A percentile compares a stretch with the other conserved stretches of the same genome.
Evolutionary conservation across 2,329 filamentous ascomycete genomes (phyloP).

Genomic region (Cladosporium colombiae): DNA sequence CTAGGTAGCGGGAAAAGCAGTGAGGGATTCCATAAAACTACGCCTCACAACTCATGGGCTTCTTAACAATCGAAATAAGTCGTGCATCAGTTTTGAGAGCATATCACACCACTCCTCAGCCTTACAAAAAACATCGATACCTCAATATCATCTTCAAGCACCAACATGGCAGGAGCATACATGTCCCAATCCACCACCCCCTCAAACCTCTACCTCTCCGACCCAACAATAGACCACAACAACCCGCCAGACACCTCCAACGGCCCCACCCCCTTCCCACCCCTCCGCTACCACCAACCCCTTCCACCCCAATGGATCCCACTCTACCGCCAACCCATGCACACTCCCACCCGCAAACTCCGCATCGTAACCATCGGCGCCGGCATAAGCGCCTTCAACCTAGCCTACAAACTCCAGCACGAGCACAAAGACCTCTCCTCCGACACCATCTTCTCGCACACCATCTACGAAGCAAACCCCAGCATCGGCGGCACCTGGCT

Average conservation of each 20-base stretch:
- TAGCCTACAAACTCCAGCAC: slow-evolving; percentile 46
- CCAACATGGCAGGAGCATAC: slow-evolving; percentile 20
- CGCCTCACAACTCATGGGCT: not conserved
- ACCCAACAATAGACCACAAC: slow-evolving; percentile 28
- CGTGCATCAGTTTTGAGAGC: not conserved
- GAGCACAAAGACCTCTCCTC: slow-evolving; percentile 32
- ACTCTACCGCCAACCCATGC: slow-evolving; percentile 36
- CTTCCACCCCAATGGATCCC: slow-evolving; percentile 36
- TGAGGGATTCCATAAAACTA: not conserved
- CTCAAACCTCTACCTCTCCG: slow-evolving; percentile 25
- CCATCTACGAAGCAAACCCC: slow-evolving; percentile 47
- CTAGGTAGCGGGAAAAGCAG: not conserved
- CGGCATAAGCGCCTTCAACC: slow-evolving; percentile 40
- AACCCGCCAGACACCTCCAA: slow-evolving; percentile 28
- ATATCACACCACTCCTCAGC: not conserved
- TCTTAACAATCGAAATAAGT: not conserved
- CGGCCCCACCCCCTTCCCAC: slow-evolving; percentile 27
- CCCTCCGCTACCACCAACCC: slow-evolving; percentile 31
- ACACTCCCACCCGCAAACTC: slow-evolving; percentile 33
- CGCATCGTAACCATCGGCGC: slow-evolving; percentile 37
- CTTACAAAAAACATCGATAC: not conserved
- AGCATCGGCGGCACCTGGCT: slow-evolving; percentile 45
- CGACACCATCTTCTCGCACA: slow-evolving; percentile 38
- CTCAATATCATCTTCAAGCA: not conserved
- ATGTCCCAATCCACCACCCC: slow-evolving; percentile 10